A percentile compares a stretch with the other conserved stretches of the same genome.
Evolutionary conservation across 345 rosid genomes (phyloP).

Genomic region (Toxicodendron radicans): DNA sequence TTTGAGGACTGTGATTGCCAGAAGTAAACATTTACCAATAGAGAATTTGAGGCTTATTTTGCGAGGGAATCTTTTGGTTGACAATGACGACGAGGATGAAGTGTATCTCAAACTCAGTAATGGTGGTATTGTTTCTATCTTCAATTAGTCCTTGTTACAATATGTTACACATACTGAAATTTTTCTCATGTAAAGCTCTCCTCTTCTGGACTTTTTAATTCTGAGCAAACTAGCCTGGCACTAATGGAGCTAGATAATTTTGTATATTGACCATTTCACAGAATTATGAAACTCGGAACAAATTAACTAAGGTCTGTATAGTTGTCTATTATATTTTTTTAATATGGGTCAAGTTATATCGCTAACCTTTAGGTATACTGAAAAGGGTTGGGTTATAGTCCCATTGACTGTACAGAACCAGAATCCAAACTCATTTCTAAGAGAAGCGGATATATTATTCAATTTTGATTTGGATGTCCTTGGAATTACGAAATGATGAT

Average conservation of each 20-base stretch:
- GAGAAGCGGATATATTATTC: background rate
- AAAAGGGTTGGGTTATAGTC: background rate
- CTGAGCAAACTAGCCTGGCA: background rate
- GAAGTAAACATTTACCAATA: conserved; percentile 44
- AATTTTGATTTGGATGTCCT: background rate
- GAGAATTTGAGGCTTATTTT: conserved; percentile 66
- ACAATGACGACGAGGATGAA: conserved; percentile 60
- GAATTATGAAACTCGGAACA: background rate
- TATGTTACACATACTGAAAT: background rate
- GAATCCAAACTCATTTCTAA: background rate
- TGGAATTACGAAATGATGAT: background rate
- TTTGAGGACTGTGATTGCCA: conserved; percentile 64
- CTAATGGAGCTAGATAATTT: background rate
- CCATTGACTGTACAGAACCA: background rate
- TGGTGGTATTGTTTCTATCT: conserved; percentile 40
- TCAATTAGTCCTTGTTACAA: background rate
- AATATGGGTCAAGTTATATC: background rate
- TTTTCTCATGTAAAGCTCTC: background rate
- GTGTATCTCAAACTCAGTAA: conserved; percentile 45
- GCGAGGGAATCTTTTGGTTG: conserved; percentile 63
- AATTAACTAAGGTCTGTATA: background rate
- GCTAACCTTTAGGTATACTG: background rate
- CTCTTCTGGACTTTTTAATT: background rate
- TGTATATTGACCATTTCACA: background rate
- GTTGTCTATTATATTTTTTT: background rate